phyloP scores from a whole-genome alignment of 108 stramenopile genomes.

The Epithemia pelagica region DNA sequence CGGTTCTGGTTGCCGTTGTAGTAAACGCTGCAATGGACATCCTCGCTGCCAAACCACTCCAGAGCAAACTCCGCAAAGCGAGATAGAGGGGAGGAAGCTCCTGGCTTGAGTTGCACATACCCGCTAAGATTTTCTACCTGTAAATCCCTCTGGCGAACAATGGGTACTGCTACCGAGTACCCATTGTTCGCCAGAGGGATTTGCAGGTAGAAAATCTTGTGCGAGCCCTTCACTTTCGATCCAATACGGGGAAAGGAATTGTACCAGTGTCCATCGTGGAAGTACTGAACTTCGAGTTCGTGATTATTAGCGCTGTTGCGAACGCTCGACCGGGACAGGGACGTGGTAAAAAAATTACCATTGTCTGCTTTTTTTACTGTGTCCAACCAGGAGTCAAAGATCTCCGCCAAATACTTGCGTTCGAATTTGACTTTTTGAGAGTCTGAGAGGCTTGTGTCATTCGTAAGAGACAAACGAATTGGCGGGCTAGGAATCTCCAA shows the following conservation, averaged over 20 bases:
- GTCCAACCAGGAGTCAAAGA: constrained; percentile 1
- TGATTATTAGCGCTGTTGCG: neutral
- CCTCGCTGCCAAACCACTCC: neutral
- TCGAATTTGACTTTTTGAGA: neutral
- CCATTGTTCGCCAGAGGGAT: neutral
- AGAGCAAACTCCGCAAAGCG: constrained; percentile 1
- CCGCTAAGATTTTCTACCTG: neutral
- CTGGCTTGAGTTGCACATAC: neutral
- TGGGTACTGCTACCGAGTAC: neutral
- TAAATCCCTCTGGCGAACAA: neutral
- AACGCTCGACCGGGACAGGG: neutral
- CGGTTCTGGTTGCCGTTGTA: neutral
- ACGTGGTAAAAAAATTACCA: constrained; percentile 1
- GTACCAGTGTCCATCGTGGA: neutral
- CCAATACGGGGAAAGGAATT: constrained; percentile 1
- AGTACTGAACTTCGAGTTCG: constrained; percentile 1
- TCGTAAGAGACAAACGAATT: neutral
- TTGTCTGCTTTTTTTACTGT: neutral
- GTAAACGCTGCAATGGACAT: neutral
- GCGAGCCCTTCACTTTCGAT: neutral
- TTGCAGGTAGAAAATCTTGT: neutral
- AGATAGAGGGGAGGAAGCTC: neutral
- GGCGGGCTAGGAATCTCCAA: neutral
- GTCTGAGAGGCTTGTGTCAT: neutral
- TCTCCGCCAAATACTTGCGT: neutral